Conservation (phyloP, 2,329 filamentous ascomycete genomes). For the Karstenula rhodostoma region DNA sequence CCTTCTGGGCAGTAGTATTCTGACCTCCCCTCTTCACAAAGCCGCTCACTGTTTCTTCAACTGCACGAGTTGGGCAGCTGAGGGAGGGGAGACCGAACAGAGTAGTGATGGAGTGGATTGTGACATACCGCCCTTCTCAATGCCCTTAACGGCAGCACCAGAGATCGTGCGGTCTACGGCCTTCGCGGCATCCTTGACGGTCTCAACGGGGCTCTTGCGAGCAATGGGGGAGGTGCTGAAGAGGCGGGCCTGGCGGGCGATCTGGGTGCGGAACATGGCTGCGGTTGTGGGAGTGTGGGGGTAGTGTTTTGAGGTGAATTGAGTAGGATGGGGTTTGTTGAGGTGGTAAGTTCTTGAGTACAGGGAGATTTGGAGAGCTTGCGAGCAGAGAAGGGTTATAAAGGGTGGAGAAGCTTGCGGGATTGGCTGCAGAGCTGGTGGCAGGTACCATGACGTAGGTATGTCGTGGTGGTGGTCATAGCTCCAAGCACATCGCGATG, state of each 20-base stretch:
- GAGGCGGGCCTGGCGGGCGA: constrained; percentile 56
- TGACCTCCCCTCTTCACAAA: background rate
- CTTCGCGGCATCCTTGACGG: constrained; percentile 66
- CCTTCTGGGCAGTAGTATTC: background rate
- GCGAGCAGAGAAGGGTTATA: constrained; percentile 4
- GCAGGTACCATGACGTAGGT: constrained; percentile 31
- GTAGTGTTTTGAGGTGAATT: constrained; percentile 13
- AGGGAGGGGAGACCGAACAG: background rate
- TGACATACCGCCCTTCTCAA: constrained; percentile 68
- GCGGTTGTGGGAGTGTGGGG: constrained; percentile 16
- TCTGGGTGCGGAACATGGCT: constrained; percentile 56
- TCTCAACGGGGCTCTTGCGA: constrained; percentile 62
- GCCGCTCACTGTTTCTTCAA: constrained; percentile 17
- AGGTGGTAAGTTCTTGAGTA: background rate
- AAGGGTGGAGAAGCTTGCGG: constrained; percentile 9
- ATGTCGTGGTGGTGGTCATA: constrained; percentile 25
- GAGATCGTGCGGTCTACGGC: constrained; percentile 64
- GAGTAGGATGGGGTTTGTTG: background rate
- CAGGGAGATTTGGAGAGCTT: background rate
- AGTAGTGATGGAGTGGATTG: background rate
- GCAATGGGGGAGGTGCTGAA: constrained; percentile 62
- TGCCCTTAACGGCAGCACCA: constrained; percentile 66
- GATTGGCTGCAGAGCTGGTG: constrained; percentile 7
- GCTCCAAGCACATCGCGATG: constrained; percentile 25
- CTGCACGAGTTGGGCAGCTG: constrained; percentile 9